These are phyloP conservation scores for Penicillium digitatum DNA, from an alignment of 2,329 filamentous ascomycete genomes.

Conservation along the genomic window DNA sequence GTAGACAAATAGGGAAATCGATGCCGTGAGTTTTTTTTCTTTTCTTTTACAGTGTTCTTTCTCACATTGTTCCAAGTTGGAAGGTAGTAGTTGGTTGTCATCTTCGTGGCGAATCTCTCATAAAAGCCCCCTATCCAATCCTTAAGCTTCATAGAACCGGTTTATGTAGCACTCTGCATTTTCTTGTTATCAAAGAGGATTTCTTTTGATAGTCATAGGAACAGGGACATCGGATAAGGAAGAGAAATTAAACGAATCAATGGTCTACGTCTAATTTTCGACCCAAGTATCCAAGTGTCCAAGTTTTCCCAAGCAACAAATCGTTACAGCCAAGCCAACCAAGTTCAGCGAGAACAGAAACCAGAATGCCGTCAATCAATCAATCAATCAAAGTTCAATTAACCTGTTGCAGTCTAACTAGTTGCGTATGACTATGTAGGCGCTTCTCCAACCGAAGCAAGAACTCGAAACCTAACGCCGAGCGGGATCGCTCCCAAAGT, in stretches of 20 bases:
- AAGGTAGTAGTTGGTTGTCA: neutral
- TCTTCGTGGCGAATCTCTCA: neutral
- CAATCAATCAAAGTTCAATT: too few species aligned
- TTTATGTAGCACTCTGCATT: neutral
- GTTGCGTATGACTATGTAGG: too few species aligned
- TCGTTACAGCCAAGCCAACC: neutral
- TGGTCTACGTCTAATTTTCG: neutral
- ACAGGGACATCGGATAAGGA: neutral
- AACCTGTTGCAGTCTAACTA: too few species aligned
- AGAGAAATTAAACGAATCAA: neutral
- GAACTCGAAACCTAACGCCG: too few species aligned
- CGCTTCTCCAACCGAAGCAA: too few species aligned
- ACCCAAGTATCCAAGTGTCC: conserved; percentile 3
- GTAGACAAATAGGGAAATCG: neutral
- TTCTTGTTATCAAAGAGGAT: neutral
- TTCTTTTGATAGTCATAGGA: too few species aligned
- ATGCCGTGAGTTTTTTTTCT: neutral
- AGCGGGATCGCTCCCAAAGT: too few species aligned
- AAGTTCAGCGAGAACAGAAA: conserved; percentile 3
- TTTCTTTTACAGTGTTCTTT: too few species aligned
- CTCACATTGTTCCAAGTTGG: neutral
- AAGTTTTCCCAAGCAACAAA: conserved; percentile 1
- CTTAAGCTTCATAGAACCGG: neutral
- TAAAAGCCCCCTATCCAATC: neutral
- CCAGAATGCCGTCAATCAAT: conserved; percentile 4